A percentile compares a stretch with the other conserved stretches of the same genome.
These are phyloP conservation scores for Aspergillus neoniger DNA, from an alignment of 2,329 filamentous ascomycete species.

Conservation along the genomic window DNA sequence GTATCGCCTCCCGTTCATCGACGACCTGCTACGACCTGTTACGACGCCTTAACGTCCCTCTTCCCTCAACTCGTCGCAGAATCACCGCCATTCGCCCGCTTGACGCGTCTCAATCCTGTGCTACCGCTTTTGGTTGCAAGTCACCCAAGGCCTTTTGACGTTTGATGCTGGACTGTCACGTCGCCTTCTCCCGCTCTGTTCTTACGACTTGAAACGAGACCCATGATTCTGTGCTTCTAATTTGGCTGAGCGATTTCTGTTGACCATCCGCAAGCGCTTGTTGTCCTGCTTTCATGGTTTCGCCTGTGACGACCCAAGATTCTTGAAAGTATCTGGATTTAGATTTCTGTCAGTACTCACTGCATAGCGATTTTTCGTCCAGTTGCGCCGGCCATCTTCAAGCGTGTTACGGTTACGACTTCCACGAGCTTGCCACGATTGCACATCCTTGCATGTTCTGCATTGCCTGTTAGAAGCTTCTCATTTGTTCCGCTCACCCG, in stretches of 20 bases:
- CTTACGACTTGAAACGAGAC: constrained; percentile 49
- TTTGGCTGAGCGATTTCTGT: constrained; percentile 29
- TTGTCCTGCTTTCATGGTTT: constrained; percentile 14
- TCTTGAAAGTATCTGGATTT: constrained; percentile 25
- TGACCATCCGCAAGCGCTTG: constrained; percentile 23
- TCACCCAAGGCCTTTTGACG: constrained; percentile 13
- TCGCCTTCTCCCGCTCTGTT: constrained; percentile 29
- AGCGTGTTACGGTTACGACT: constrained; percentile 37
- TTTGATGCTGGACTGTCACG: constrained; percentile 25
- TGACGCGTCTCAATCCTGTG: constrained; percentile 2
- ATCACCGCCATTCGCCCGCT: constrained; percentile 14
- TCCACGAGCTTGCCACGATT: constrained; percentile 36
- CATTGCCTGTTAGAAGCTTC: constrained; percentile 25
- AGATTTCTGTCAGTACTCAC: constrained; percentile 24
- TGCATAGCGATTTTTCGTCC: constrained; percentile 23
- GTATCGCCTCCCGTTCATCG: constrained; percentile 15
- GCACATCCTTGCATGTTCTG: constrained; percentile 29
- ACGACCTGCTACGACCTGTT: constrained; percentile 37
- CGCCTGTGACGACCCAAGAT: constrained; percentile 17
- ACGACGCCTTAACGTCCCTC: constrained; percentile 23
- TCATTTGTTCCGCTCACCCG: constrained; percentile 15
- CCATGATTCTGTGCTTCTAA: constrained; percentile 39
- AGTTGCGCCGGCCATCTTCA: constrained; percentile 23
- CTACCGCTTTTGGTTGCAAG: constrained; percentile 2
- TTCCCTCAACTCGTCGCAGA: constrained; percentile 16